Percentiles rank a stretch among this genome's conserved stretches.
These are phyloP conservation scores for Oehlia diaphana DNA, from an alignment of 192 early-diverging fungal species.

Conservation along the genomic window DNA sequence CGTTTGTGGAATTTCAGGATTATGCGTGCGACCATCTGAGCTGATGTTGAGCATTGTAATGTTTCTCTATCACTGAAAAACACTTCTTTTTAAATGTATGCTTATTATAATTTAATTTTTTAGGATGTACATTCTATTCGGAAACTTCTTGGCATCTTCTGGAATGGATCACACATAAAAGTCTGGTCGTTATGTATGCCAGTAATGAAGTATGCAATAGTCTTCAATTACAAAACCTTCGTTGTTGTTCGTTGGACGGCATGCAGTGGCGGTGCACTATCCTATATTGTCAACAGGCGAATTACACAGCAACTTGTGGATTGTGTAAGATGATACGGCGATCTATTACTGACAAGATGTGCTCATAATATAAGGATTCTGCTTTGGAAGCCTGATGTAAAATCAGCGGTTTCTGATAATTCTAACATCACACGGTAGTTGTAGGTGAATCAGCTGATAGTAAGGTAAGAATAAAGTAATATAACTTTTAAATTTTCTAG, in stretches of 20 bases:
- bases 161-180: conserved; percentile 29
- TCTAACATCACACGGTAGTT: conserved; percentile 1
- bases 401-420: conserved; percentile 5
- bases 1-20: conserved; percentile 22
- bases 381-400: conserved; percentile 22
- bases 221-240: no score
- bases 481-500: not conserved
- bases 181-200: conserved; percentile 27
- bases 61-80: not conserved
- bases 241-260: no score
- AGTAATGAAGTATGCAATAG: not conserved
- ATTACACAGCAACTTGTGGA: conserved; percentile 29
- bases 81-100: no score
- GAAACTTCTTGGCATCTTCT: conserved; percentile 18
- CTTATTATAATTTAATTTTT: not conserved
- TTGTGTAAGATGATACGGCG: conserved; percentile 25
- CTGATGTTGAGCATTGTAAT: conserved; percentile 22
- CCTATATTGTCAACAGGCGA: conserved; percentile 8
- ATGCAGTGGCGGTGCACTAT: no score
- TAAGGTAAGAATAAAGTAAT: not conserved
- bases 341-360: conserved; percentile 27
- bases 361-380: conserved; percentile 1
- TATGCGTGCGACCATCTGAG: not conserved
- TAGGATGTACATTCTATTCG: conserved; percentile 24
- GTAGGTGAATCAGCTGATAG: conserved; percentile 16